Percentiles rank a stretch among this genome's conserved stretches.
Conservation (phyloP, 2,329 filamentous ascomycete genomes). For the Beauveria bassiana region DNA sequence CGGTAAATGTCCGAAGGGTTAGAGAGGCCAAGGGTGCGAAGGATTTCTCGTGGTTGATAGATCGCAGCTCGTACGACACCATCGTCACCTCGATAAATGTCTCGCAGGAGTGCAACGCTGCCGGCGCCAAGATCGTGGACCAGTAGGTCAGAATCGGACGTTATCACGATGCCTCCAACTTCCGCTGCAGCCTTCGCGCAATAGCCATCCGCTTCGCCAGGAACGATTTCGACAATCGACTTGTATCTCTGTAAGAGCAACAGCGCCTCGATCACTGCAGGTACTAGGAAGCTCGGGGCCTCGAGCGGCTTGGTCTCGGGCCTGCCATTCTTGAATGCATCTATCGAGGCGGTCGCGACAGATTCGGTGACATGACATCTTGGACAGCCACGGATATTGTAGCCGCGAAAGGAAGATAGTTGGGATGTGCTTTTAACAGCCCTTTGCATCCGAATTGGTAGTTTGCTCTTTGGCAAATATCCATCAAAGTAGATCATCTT, state of each 20-base stretch:
- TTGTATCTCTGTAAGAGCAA: slow-evolving; percentile 33
- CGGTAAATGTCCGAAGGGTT: slow-evolving; percentile 21
- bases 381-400: slow-evolving; percentile 21
- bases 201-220: slow-evolving; percentile 78
- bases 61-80: slow-evolving; percentile 18
- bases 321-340: slow-evolving; percentile 20
- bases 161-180: slow-evolving; percentile 54
- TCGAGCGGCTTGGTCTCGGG: slow-evolving; percentile 27
- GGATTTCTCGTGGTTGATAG: slow-evolving; percentile 30
- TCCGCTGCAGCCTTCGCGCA: slow-evolving; percentile 60
- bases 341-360: slow-evolving; percentile 6
- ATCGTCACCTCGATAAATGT: slow-evolving; percentile 39
- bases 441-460: slow-evolving; percentile 51
- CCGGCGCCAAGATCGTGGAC: slow-evolving; percentile 63
- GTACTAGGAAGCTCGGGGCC: slow-evolving; percentile 65
- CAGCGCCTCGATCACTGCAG: slow-evolving; percentile 67
- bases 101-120: slow-evolving; percentile 59
- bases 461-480: slow-evolving; percentile 62
- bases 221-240: slow-evolving; percentile 50
- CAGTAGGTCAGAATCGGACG: slow-evolving; percentile 81
- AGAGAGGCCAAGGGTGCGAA: slow-evolving; percentile 33
- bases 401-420: slow-evolving; percentile 39
- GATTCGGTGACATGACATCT: slow-evolving; percentile 15
- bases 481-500: slow-evolving; percentile 80
- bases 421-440: slow-evolving; percentile 49